Percentiles rank a stretch among this genome's conserved stretches.
These are phyloP conservation scores for Diaporthe capsici DNA, from an alignment of 2,329 filamentous ascomycete genomes.

Conservation along the genomic window DNA sequence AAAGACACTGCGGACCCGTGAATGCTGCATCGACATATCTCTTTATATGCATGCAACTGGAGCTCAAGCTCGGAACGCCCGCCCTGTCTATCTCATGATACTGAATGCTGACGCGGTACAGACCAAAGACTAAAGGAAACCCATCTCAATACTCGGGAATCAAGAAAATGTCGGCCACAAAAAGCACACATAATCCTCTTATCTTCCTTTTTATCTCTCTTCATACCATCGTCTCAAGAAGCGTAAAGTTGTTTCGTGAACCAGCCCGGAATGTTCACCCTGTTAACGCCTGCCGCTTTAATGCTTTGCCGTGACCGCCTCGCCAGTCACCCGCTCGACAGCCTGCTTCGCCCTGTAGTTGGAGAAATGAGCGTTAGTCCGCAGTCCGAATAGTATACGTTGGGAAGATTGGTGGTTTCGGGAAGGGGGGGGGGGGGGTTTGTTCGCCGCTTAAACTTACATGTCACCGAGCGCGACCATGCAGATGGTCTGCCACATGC, in stretches of 20 bases:
- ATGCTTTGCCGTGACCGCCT: conserved; percentile 76
- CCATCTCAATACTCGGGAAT: background rate
- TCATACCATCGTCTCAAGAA: conserved; percentile 16
- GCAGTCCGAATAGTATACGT: background rate
- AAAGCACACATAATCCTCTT: background rate
- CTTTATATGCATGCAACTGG: conserved; percentile 17
- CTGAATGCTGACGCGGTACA: conserved; percentile 18
- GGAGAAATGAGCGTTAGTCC: conserved; percentile 38
- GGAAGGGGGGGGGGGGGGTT: conserved; percentile 41
- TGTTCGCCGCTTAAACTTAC: conserved; percentile 69
- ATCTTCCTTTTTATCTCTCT: background rate
- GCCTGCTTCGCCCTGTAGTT: conserved; percentile 73
- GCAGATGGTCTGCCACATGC: conserved; percentile 99
- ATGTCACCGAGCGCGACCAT: conserved; percentile 99
- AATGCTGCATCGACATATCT: conserved; percentile 8
- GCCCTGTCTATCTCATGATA: conserved; percentile 34
- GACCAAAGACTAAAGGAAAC: background rate
- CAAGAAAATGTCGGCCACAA: background rate
- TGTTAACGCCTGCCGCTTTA: conserved; percentile 60
- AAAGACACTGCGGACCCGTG: background rate
- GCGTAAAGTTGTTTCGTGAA: conserved; percentile 2
- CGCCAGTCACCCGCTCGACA: conserved; percentile 76
- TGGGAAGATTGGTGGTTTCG: background rate
- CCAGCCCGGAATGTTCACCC: background rate
- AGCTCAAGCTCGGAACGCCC: conserved; percentile 26